Conservation (phyloP, 164 flowering plant genomes). For the Protea cynaroides region DNA sequence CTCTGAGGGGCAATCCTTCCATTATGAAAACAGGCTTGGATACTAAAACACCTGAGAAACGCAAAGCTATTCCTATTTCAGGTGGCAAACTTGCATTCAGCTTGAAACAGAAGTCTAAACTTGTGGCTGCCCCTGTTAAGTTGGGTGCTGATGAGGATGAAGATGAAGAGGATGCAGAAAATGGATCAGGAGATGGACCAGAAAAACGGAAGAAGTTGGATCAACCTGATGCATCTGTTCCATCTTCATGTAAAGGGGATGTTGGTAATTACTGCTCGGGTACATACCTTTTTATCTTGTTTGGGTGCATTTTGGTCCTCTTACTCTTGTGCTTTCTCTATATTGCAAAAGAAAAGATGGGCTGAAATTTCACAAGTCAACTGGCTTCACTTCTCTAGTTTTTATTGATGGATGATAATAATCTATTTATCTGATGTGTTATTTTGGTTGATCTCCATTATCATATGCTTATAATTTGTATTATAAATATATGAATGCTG, state of each 20-base stretch:
- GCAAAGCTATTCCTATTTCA: conserved; percentile 34
- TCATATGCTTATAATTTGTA: too few species aligned
- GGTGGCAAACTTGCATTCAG: conserved; percentile 95
- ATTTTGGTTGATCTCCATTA: too few species aligned
- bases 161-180: conserved; percentile 42
- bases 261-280: conserved; percentile 77
- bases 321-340: not conserved
- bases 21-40: conserved; percentile 24
- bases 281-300: conserved; percentile 14
- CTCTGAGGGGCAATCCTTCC: conserved; percentile 26
- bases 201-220: conserved; percentile 62
- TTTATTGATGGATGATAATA: too few species aligned
- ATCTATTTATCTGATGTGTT: too few species aligned
- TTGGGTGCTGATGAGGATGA: conserved; percentile 86
- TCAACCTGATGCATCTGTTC: conserved; percentile 30
- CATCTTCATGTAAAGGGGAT: conserved; percentile 35
- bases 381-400: not conserved
- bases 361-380: not conserved
- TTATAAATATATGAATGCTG: too few species aligned
- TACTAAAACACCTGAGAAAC: conserved; percentile 28
- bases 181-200: conserved; percentile 35
- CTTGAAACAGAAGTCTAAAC: conserved; percentile 92
- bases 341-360: not conserved
- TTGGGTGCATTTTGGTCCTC: not conserved
- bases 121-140: conserved; percentile 67